Conservation (phyloP, 768 basidiomycete species). For the Terana coerulea region DNA sequence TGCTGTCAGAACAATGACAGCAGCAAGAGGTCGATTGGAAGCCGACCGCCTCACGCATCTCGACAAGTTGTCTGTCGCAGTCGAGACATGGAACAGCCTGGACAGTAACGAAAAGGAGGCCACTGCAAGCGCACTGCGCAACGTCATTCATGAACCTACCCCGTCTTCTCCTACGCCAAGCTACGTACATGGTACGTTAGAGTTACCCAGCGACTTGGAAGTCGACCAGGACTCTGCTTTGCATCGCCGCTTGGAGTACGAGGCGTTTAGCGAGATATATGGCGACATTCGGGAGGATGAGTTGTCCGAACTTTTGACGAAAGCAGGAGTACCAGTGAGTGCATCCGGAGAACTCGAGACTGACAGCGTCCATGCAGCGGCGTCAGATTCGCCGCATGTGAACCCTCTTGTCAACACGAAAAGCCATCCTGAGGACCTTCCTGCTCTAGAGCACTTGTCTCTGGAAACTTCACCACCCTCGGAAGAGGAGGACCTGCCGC, state of each 20-base stretch:
- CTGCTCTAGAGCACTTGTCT: too few relatives aligned
- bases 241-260: background rate
- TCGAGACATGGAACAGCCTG: constrained; percentile 19
- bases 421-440: too few relatives aligned
- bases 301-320: background rate
- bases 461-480: background rate
- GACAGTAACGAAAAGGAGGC: constrained; percentile 1
- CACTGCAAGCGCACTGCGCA: background rate
- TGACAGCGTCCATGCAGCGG: background rate
- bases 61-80: constrained; percentile 24
- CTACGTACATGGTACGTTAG: background rate
- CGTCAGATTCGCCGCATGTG: too few relatives aligned
- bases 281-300: background rate
- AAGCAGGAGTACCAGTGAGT: constrained; percentile 3
- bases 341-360: constrained; percentile 1
- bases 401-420: too few relatives aligned
- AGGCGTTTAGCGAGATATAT: background rate
- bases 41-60: constrained; percentile 53
- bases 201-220: background rate
- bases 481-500: background rate
- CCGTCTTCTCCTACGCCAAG: background rate
- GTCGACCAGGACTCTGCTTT: too few relatives aligned
- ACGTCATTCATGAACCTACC: background rate
- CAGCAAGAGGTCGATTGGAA: constrained; percentile 56
- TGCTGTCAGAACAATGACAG: constrained; percentile 42